phyloP scores from a whole-genome alignment of 2,329 filamentous ascomycete genomes.

The Bipolaris bicolor region DNA sequence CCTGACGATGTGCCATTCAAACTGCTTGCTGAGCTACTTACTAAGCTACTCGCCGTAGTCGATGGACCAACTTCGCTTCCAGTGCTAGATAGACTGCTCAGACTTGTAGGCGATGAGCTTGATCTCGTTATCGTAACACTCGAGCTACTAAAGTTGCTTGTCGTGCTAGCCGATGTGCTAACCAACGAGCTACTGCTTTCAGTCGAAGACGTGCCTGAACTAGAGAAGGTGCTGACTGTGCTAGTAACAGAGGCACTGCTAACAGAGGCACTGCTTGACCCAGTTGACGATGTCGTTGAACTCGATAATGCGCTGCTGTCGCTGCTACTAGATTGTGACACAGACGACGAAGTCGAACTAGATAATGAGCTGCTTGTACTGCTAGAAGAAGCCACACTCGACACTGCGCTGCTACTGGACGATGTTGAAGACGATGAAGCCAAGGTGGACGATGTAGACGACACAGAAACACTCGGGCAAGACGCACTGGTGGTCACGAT shows the following conservation, averaged over 20 bases:
- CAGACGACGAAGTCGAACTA: not conserved
- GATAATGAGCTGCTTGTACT: too few relatives aligned
- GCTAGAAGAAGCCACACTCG: too few relatives aligned
- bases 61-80: not conserved
- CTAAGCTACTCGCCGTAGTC: conserved; percentile 1
- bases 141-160: not conserved
- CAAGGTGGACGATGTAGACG: conserved; percentile 1
- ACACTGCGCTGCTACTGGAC: conserved; percentile 1
- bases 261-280: not conserved
- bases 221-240: conserved; percentile 2
- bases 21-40: not conserved
- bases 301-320: conserved; percentile 2
- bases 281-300: not conserved
- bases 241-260: not conserved
- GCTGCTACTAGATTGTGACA: conserved; percentile 1
- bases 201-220: not conserved
- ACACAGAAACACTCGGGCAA: not conserved
- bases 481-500: conserved; percentile 17
- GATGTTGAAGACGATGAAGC: not conserved
- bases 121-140: not conserved
- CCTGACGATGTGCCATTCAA: not conserved
- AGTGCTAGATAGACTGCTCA: not conserved
- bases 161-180: not conserved
- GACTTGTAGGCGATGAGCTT: conserved; percentile 1
- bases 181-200: not conserved